These are phyloP conservation scores for Phytophthora citricola DNA, from an alignment of 352 stramenopile species.

Conservation along the genomic window DNA sequence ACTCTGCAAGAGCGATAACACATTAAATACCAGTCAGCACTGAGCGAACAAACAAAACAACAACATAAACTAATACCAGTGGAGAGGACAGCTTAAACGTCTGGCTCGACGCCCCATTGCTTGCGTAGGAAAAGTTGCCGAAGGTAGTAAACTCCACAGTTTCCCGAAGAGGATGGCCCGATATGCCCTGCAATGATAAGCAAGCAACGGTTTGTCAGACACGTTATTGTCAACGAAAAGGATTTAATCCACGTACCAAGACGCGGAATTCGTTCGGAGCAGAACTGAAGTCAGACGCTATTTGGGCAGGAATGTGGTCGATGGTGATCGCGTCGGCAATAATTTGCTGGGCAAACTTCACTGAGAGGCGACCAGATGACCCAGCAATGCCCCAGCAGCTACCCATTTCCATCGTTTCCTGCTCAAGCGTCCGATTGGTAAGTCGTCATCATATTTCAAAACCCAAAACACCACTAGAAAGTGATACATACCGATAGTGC, in stretches of 20 bases:
- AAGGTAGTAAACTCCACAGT: slow-evolving; percentile 64
- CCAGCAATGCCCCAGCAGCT: slow-evolving; percentile 82
- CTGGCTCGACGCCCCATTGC: slow-evolving; percentile 59
- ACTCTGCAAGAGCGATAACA: slow-evolving; percentile 29
- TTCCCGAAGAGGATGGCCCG: slow-evolving; percentile 45
- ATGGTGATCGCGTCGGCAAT: slow-evolving; percentile 74
- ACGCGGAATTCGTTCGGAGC: slow-evolving; percentile 73
- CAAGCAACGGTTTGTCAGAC: slow-evolving; percentile 9
- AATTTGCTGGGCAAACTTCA: slow-evolving; percentile 76
- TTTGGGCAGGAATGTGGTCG: slow-evolving; percentile 79
- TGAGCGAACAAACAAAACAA: slow-evolving; percentile 1
- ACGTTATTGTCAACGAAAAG: neutral
- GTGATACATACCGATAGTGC: slow-evolving; percentile 66
- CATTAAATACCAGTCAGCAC: slow-evolving; percentile 10
- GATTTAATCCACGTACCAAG: slow-evolving; percentile 39
- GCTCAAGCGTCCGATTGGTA: slow-evolving; percentile 1
- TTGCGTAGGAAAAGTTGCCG: slow-evolving; percentile 78
- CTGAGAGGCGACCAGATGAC: slow-evolving; percentile 65
- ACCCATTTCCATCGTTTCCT: slow-evolving; percentile 88
- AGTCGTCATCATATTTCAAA: slow-evolving; percentile 3
- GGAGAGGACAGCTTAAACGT: slow-evolving; percentile 67
- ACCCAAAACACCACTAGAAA: neutral
- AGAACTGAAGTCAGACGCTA: slow-evolving; percentile 75
- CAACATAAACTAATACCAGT: slow-evolving; percentile 37
- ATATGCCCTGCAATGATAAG: slow-evolving; percentile 43